These are phyloP conservation scores for Lactuca saligna DNA, from an alignment of 129 eudicot species.

Conservation along the genomic window DNA sequence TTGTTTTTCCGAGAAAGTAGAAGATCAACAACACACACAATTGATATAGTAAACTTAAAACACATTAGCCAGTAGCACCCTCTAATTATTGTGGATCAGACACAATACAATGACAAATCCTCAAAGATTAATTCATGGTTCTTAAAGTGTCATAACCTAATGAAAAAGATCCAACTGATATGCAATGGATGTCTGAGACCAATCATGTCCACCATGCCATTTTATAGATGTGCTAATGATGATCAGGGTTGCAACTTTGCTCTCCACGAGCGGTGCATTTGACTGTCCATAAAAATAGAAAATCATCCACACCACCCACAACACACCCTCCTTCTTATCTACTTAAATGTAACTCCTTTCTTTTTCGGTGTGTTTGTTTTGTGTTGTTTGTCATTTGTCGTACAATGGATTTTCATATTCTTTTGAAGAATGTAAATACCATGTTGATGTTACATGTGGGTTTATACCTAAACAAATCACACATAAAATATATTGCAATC, in stretches of 20 bases:
- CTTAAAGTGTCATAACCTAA: background rate
- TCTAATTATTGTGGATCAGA: background rate
- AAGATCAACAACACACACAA: no score
- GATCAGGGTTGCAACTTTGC: background rate
- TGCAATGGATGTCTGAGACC: no score
- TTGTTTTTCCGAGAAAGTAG: background rate
- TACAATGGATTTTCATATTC: no score
- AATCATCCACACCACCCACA: background rate
- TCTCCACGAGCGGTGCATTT: slow-evolving; percentile 8
- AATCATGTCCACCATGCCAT: no score
- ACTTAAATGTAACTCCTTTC: background rate
- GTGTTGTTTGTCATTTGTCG: background rate
- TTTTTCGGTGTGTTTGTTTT: background rate
- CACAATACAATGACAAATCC: background rate
- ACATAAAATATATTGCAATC: background rate
- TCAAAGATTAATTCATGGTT: background rate
- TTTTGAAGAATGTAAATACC: background rate
- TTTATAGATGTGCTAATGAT: no score
- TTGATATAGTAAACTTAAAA: background rate
- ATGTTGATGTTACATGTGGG: background rate
- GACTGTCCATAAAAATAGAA: background rate
- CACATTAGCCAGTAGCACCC: background rate
- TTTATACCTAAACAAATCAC: slow-evolving; percentile 6
- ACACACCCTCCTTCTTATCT: background rate
- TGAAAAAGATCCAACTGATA: no score